Evolutionary conservation across 805 yeast genomes (phyloP), one percentile per base, ranked within the genome.

Genomic region (Lipomyces sp.): DNA sequence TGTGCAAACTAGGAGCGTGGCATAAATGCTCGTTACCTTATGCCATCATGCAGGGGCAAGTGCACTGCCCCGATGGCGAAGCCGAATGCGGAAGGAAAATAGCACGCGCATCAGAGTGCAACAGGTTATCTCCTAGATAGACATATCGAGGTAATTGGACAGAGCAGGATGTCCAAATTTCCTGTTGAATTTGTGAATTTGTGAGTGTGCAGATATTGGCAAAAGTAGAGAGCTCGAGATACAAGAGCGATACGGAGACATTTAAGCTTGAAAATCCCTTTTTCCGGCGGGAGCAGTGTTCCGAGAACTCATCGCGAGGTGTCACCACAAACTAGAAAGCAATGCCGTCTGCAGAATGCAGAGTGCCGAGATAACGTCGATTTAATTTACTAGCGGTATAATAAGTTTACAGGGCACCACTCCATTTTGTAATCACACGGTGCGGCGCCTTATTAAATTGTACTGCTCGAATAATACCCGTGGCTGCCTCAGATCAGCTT

Each of bases 41-140:
- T 13, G n/a, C 37, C 11, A n/a, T 13, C 18, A 53, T 32, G 56
- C 56, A 53, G 56, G 56, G 56, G 37, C 29, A 13, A 53, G n/a
- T 42, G 56, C 56, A 53, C 56, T 53, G 56, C 56, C 56, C 56
- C 56, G 18, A 34, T 53, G 13, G 56, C 56, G 18, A 18, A 53
- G 37, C 56, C 56, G 35, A 53, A 53, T 53, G 34, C 18, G 37
- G 48, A 53, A 53, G 56, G 34, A 53, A 15, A 0, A 10, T n/a
- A 50, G 18, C 24, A 24, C 24, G 24, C 37, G 24, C 37, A 53
- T n/a, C 4, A 18, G 33, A 34, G 42, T 2, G 8, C 10, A 42
- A 18, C 48, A 11, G 7, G 15, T 42, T 3, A 10, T 15, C 48
- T n/a, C 15, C 24, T 24, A 42, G n/a, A 42, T 15, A 15, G 29